Conservation (phyloP, 305 asterid species). For the Fraxinus albicans region DNA sequence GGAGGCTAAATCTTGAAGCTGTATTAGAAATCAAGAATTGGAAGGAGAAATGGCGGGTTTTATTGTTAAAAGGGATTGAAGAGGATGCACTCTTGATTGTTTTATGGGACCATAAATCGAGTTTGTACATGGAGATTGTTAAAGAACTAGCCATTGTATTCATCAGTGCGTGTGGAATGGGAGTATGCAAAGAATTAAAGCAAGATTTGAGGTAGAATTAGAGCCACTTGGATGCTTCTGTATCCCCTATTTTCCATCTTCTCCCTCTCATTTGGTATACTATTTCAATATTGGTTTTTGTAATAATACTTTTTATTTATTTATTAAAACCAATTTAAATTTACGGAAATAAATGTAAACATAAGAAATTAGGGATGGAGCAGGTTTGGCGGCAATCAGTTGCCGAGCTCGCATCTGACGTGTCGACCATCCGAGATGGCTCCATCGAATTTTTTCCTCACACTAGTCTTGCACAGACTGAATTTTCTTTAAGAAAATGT, state of each 20-base stretch:
- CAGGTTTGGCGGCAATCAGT: not conserved
- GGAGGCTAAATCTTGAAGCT: slow-evolving; percentile 18
- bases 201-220: slow-evolving; percentile 21
- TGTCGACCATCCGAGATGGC: not conserved
- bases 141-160: slow-evolving; percentile 45
- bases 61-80: slow-evolving; percentile 23
- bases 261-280: not conserved
- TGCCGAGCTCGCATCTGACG: not conserved
- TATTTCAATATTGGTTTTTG: not conserved
- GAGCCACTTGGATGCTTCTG: slow-evolving; percentile 18
- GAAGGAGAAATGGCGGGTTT: slow-evolving; percentile 5
- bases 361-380: not conserved
- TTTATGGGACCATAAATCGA: slow-evolving; percentile 31
- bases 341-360: not conserved
- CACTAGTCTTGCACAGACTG: no score
- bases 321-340: no score
- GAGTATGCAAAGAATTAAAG: not conserved
- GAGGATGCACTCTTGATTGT: slow-evolving; percentile 1
- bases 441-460: not conserved
- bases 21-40: slow-evolving; percentile 27
- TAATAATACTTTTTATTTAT: no score
- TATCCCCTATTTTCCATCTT: not conserved
- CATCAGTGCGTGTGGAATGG: not conserved
- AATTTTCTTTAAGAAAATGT: no score
- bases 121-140: slow-evolving; percentile 30